phyloP scores from a whole-genome alignment of 2,329 filamentous ascomycete genomes.

The Aureobasidium uvarum region DNA sequence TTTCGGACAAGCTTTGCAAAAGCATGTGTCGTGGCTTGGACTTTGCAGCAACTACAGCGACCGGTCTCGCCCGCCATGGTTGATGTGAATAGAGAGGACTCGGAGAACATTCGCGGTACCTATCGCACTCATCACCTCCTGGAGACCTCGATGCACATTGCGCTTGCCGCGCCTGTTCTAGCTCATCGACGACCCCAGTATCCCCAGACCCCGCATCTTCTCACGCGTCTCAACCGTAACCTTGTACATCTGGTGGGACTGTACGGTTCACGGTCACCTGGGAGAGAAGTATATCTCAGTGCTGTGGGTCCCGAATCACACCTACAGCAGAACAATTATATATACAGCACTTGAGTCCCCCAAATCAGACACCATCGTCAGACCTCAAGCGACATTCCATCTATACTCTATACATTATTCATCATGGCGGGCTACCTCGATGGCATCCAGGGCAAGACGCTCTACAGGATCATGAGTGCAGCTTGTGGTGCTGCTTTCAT shows the following conservation, averaged over 20 bases:
- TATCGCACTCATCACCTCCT: not conserved
- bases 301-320: not conserved
- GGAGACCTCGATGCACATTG: not conserved
- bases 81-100: not conserved
- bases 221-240: not conserved
- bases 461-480: conserved; percentile 36
- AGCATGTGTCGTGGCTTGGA: not conserved
- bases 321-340: not conserved
- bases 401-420: not conserved
- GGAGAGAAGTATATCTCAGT: not conserved
- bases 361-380: not conserved
- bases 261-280: not conserved
- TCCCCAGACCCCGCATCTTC: not conserved
- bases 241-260: not conserved
- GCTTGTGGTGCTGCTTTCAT: conserved; percentile 36
- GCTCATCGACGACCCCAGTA: not conserved
- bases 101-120: not conserved
- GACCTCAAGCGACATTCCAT: not conserved
- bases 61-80: not conserved
- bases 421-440: conserved; percentile 19
- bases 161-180: not conserved
- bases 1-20: not conserved
- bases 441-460: conserved; percentile 33
- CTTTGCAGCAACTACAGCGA: not conserved
- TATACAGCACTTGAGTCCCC: not conserved